Conservation (phyloP, 2,329 filamentous ascomycete species). For the Cryphonectria parasitica region DNA sequence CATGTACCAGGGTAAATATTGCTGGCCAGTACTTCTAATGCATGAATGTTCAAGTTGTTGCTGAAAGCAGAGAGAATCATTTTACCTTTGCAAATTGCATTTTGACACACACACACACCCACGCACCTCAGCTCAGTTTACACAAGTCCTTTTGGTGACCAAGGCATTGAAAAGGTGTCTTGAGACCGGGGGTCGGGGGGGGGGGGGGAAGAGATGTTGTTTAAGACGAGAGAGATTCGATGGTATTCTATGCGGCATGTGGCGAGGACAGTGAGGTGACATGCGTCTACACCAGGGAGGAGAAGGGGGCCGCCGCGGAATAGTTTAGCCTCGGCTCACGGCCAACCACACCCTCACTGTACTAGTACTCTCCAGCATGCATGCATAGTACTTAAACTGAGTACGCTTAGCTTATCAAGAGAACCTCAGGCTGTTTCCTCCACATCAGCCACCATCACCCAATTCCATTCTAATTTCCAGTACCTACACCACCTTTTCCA, state of each 20-base stretch:
- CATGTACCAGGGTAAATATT: neutral
- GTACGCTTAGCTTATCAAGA: neutral
- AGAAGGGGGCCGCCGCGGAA: neutral
- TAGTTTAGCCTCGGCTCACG: slow-evolving; percentile 3
- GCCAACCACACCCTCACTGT: neutral
- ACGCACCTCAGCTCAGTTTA: neutral
- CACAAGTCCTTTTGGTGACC: neutral
- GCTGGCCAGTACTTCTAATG: neutral
- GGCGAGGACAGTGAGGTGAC: neutral
- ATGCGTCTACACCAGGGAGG: neutral
- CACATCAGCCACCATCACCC: neutral
- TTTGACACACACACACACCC: neutral
- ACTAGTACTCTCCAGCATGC: neutral
- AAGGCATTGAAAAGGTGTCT: neutral
- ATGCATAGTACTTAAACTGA: neutral
- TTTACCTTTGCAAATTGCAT: neutral
- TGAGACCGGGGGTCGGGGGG: too few relatives aligned
- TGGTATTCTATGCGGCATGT: slow-evolving; percentile 5
- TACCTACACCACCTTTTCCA: neutral
- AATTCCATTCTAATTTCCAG: neutral
- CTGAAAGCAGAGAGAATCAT: neutral
- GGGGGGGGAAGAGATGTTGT: neutral
- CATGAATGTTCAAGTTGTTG: neutral
- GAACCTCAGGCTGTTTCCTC: neutral
- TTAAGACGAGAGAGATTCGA: slow-evolving; percentile 1